These are phyloP conservation scores for Euphorbia corollata DNA, from an alignment of 441 rosid genomes.

Conservation along the genomic window DNA sequence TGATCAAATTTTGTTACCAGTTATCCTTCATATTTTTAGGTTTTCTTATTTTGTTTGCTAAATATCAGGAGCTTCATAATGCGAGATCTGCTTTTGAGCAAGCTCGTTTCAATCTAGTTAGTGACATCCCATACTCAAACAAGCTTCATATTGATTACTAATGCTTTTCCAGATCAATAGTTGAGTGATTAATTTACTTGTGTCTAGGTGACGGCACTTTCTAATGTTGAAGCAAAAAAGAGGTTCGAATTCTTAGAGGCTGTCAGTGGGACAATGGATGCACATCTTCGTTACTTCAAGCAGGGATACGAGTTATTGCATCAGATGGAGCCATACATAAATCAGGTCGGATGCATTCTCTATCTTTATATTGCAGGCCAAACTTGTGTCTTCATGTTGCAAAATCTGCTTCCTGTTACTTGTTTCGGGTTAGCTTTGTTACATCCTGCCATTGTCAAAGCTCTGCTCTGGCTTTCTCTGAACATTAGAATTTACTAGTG, in stretches of 20 bases:
- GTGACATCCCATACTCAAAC: conserved; percentile 24
- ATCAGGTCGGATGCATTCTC: conserved; percentile 55
- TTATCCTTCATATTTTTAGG: conserved; percentile 9
- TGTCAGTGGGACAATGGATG: conserved; percentile 99
- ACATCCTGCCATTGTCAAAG: neutral
- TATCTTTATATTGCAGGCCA: neutral
- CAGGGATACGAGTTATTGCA: conserved; percentile 97
- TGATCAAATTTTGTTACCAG: conserved; percentile 10
- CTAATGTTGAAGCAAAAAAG: conserved; percentile 93
- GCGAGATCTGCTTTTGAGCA: conserved; percentile 92
- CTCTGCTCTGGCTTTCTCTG: neutral
- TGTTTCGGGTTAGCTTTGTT: neutral
- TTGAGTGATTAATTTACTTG: conserved; percentile 13
- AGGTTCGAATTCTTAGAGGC: conserved; percentile 98
- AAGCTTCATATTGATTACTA: neutral
- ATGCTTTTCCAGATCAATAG: neutral
- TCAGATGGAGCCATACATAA: conserved; percentile 99
- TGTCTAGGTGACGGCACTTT: conserved; percentile 76
- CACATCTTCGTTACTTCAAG: conserved; percentile 96
- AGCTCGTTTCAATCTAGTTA: conserved; percentile 87
- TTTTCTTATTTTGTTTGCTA: conserved; percentile 21
- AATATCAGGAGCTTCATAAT: conserved; percentile 78
- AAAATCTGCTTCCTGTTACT: conserved; percentile 5
- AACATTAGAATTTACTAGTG: neutral
- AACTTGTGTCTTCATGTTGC: conserved; percentile 2